Base-by-base conservation (phyloP, 768 basidiomycete species). In the Russula emetica region DNA sequence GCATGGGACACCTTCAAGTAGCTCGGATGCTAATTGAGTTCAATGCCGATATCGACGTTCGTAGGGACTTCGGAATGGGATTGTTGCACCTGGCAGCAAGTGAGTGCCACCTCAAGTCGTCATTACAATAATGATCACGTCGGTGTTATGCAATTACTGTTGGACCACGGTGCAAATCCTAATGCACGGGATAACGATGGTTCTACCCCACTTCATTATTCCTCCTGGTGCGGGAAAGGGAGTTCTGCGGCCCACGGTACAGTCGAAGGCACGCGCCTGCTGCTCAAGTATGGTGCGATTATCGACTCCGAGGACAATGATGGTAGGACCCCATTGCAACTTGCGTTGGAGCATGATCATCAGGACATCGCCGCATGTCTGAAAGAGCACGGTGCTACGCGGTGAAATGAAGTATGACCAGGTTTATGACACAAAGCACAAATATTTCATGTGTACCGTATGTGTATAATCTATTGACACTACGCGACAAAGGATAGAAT, bases 271-370 rank as follows among this genome's bases (percentile, higher is more conserved):
- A 7, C 36, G 5, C 49, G 32, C 26, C 13, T 59, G 49, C 26
- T 59, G 7, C 24, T 59, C 13, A 16, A 59, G 47, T 18, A 59
- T 40, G 58, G 58, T 26, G 58, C 26, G 36, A 8, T 40, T 28
- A 40, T 59, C 22, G 49, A 51, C 22, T 11, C 11, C 2, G 22
- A 51, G 22, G 36, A 59, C 13, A 30, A 51, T 11, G 0, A 40
- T 13, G 58, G 58, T 5, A 51, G 18, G 26, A 59, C 49, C 10
- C 49, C 58, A 51, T 22, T 51, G 2, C 47, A 38, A 30, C 2
- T 50, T 6, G 58, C 58, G 38, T 30, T 28, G 18, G 26, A 2
- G 20, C 5, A 44, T n/a, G 40, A 2, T 1, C 55, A 11, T 16
- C 10, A 56, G 2, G 26, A 56, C 20, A 44, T 56, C 0, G 55